Percentiles rank a stretch among this genome's conserved stretches.
Conservation (phyloP, 768 basidiomycete species). For the Mrakia gelida region DNA sequence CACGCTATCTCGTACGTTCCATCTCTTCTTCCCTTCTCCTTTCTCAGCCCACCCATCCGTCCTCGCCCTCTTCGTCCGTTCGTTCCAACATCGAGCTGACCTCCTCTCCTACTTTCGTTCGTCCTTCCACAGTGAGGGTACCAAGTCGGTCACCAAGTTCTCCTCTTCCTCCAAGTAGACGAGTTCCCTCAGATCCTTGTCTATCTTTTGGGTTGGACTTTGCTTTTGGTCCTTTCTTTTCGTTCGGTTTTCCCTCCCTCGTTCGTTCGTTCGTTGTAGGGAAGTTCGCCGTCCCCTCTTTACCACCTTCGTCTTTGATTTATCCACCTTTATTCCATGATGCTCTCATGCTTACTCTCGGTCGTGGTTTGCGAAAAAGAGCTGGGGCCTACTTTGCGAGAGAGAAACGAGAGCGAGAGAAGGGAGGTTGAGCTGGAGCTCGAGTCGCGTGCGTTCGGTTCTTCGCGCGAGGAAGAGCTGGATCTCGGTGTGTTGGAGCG, state of each 20-base stretch:
- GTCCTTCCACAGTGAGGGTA: conserved; percentile 57
- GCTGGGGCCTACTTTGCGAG: too few species aligned
- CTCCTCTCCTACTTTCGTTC: neutral
- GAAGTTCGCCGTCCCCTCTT: neutral
- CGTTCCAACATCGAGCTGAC: neutral
- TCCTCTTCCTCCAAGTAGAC: conserved; percentile 27
- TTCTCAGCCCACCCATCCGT: neutral
- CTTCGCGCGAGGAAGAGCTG: too few species aligned
- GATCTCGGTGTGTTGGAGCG: too few species aligned
- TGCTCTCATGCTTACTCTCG: neutral
- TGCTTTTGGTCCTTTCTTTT: neutral
- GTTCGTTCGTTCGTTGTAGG: neutral
- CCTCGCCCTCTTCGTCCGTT: neutral
- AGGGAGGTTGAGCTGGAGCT: too few species aligned
- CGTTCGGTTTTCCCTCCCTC: neutral
- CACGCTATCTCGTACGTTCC: too few species aligned
- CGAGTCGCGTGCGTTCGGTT: too few species aligned
- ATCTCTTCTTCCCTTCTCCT: neutral
- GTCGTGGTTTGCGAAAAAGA: neutral
- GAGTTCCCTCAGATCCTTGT: neutral
- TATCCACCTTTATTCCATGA: neutral
- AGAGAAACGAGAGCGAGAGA: neutral
- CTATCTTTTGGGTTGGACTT: neutral
- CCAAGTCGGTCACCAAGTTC: conserved; percentile 74
- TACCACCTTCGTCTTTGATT: conserved; percentile 8